Base-by-base conservation (phyloP, 129 eudicot genomes). In the Pittosporum tobira region DNA sequence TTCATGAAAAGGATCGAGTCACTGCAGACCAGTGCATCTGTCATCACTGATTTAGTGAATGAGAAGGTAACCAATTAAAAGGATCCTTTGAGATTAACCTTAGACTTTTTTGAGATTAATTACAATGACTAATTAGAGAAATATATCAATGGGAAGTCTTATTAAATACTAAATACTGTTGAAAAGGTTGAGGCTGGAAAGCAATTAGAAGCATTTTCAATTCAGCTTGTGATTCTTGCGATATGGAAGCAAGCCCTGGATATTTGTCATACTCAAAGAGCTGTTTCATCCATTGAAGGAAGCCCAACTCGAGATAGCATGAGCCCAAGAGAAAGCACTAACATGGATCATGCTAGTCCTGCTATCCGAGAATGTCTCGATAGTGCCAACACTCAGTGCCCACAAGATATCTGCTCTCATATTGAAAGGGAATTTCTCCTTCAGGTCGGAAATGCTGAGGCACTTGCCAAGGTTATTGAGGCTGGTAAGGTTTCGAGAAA, bases 231-330 rank as follows among this genome's bases (percentile, higher is more conserved):
- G 53, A 78, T 81, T 62, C 90, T 91, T 66, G 98, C 96, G 18
- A 81, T 86, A 65, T 86, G 98, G 98, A 91, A 86, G 76, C 98
- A 91, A 78, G 90, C 98, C 43, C 66, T 91, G 42, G 77, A 86
- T 70, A 87, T 86, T 27, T 86, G 94, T 67, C 95, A 86, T 47
- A 81, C 87, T n/a, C 94, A 83, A n/a, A n/a, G n/a, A 69, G 98
- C 94, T 61, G 90, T 82, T 45, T 91, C 98, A 51, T 93, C 90
- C 47, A 50, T 65, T 53, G 84, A 83, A 73, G 90, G 82, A 58
- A 86, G 83, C 59, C 77, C 87, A 19, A 48, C 71, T 57, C 74
- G 56, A 54, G 91, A 78, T 55, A 69, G 37, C 15, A 49, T 70
- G 12, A 60, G 65, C 53, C 73, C 44, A 37, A 70, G 69, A 48